Conservation (phyloP, 2,329 filamentous ascomycete species). For the Beauveria rudraprayagi region DNA sequence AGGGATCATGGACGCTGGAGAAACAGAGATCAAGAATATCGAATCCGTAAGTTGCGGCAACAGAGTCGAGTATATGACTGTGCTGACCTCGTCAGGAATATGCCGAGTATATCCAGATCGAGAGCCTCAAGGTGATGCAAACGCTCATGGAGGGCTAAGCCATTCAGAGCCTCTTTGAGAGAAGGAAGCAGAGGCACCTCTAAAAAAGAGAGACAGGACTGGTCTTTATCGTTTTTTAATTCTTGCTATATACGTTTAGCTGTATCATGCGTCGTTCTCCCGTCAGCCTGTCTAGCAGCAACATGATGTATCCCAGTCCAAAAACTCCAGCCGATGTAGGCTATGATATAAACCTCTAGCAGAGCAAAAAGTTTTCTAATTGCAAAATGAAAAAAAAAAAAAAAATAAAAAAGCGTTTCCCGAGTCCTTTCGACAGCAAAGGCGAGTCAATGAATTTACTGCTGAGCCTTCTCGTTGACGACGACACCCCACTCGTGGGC, state of each 20-base stretch:
- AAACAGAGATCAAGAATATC: conserved; percentile 20
- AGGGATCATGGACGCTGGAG: conserved; percentile 11
- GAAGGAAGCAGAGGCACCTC: no score
- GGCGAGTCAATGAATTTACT: conserved; percentile 21
- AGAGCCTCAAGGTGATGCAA: conserved; percentile 17
- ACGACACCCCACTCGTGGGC: conserved; percentile 63
- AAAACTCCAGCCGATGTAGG: conserved; percentile 12
- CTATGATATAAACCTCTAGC: conserved; percentile 7
- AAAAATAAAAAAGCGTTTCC: neutral
- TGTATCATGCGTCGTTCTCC: neutral
- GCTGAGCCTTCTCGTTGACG: conserved; percentile 46
- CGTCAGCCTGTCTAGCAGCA: neutral
- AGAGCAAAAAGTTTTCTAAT: conserved; percentile 2
- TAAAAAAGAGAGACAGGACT: neutral
- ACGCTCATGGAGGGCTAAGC: conserved; percentile 8
- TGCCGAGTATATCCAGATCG: conserved; percentile 17
- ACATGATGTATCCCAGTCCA: conserved; percentile 1
- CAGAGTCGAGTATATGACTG: rapidly evolving
- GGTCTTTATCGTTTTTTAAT: neutral
- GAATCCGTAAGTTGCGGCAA: conserved; percentile 18
- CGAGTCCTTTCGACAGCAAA: neutral
- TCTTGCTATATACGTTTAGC: conserved; percentile 10
- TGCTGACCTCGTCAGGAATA: conserved; percentile 20
- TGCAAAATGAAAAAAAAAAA: neutral
- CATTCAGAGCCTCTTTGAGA: no score